phyloP scores from a whole-genome alignment of 495 filamentous ascomycete species.

The Amorphotheca resinae region DNA sequence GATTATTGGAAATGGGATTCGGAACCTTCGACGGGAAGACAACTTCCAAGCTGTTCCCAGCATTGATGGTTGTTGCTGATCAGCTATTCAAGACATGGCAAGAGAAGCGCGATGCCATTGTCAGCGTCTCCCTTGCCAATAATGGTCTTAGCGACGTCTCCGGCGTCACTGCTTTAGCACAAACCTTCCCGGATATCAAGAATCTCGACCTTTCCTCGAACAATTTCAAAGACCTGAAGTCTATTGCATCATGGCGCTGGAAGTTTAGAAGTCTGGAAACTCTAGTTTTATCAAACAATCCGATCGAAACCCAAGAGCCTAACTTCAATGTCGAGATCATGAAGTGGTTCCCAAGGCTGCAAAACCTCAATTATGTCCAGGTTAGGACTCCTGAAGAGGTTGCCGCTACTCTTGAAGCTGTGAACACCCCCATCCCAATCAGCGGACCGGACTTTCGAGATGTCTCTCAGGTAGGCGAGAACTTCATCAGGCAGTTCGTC shows the following conservation, averaged over 20 bases:
- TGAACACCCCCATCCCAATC: slow-evolving; percentile 54
- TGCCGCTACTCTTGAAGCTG: slow-evolving; percentile 27
- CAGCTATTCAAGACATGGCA: slow-evolving; percentile 50
- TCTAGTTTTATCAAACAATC: slow-evolving; percentile 64
- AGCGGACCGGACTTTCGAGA: slow-evolving; percentile 62
- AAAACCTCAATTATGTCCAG: slow-evolving; percentile 55
- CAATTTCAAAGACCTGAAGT: slow-evolving; percentile 44
- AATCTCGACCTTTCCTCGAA: slow-evolving; percentile 79
- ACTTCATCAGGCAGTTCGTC: slow-evolving; percentile 66
- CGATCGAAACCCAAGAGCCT: slow-evolving; percentile 43
- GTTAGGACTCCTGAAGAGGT: slow-evolving; percentile 60
- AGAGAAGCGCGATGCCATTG: slow-evolving; percentile 57
- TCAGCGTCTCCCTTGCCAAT: slow-evolving; percentile 62
- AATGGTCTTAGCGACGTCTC: slow-evolving; percentile 61
- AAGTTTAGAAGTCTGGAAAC: slow-evolving; percentile 68
- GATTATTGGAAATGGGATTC: slow-evolving; percentile 56
- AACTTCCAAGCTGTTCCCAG: slow-evolving; percentile 79
- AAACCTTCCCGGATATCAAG: slow-evolving; percentile 67
- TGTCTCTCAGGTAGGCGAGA: slow-evolving; percentile 57
- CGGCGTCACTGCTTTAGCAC: slow-evolving; percentile 57
- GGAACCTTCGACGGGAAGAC: slow-evolving; percentile 47
- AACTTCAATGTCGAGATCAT: slow-evolving; percentile 59
- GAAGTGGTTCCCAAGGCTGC: slow-evolving; percentile 69
- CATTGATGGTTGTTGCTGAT: slow-evolving; percentile 71
- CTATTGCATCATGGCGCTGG: slow-evolving; percentile 55